phyloP scores from a whole-genome alignment of 108 stramenopile genomes.

The Epithemia pelagica region DNA sequence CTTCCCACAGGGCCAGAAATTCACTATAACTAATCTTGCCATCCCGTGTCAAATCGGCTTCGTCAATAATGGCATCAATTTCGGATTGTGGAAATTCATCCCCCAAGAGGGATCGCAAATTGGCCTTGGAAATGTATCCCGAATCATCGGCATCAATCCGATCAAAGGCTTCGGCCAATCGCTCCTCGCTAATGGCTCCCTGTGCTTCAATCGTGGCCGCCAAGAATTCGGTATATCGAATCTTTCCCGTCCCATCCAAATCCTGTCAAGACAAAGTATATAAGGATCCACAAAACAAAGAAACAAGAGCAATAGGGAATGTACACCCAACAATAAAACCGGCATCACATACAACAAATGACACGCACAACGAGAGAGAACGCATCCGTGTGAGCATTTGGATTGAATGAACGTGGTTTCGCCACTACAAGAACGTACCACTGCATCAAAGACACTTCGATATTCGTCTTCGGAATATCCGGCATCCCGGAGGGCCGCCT shows the following conservation, averaged over 20 bases:
- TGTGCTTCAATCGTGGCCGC: slow-evolving; percentile 80
- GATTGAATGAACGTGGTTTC: no score
- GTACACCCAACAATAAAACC: no score
- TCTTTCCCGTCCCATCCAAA: slow-evolving; percentile 62
- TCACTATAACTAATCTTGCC: slow-evolving; percentile 54
- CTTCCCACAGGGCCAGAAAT: slow-evolving; percentile 35
- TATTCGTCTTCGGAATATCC: slow-evolving; percentile 74
- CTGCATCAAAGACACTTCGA: slow-evolving; percentile 54
- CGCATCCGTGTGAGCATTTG: no score
- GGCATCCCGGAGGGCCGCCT: slow-evolving; percentile 40
- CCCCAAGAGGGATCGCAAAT: slow-evolving; percentile 43
- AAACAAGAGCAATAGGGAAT: neutral
- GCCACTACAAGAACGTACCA: no score
- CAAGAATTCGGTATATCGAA: slow-evolving; percentile 67
- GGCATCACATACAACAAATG: no score
- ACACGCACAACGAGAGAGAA: no score
- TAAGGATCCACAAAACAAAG: neutral
- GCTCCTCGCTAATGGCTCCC: slow-evolving; percentile 48
- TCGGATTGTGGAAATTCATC: slow-evolving; percentile 29
- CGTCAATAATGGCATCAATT: slow-evolving; percentile 83
- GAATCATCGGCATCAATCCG: slow-evolving; percentile 72
- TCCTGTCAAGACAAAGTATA: slow-evolving; percentile 20
- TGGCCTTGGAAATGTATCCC: slow-evolving; percentile 55
- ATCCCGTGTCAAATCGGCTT: slow-evolving; percentile 87
- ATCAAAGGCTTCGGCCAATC: slow-evolving; percentile 73